Conservation (phyloP, 768 basidiomycete genomes). For the Wakefieldia striispora region DNA sequence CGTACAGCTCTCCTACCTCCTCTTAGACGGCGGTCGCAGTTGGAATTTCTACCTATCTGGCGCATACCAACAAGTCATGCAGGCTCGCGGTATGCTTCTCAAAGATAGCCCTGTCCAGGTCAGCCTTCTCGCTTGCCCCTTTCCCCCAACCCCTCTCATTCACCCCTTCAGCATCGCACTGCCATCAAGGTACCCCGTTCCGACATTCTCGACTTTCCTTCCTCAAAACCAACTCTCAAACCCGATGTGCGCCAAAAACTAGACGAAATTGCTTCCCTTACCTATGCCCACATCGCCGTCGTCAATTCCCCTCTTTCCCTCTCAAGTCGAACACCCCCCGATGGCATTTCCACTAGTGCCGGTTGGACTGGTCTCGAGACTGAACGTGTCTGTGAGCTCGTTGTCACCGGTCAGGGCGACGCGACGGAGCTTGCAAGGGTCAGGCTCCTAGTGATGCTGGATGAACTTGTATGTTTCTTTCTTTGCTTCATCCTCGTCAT, state of each 20-base stretch:
- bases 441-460: slow-evolving; percentile 87
- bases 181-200: slow-evolving; percentile 89
- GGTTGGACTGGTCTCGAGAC: slow-evolving; percentile 92
- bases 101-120: slow-evolving; percentile 89
- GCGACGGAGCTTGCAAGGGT: slow-evolving; percentile 91
- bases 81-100: slow-evolving; percentile 82
- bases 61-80: slow-evolving; percentile 89
- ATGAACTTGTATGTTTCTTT: slow-evolving; percentile 74
- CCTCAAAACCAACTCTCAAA: slow-evolving; percentile 78
- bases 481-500: neutral
- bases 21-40: slow-evolving; percentile 60
- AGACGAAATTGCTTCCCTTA: slow-evolving; percentile 93
- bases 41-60: slow-evolving; percentile 94
- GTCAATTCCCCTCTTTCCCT: slow-evolving; percentile 80
- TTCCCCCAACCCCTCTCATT: slow-evolving; percentile 10
- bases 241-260: slow-evolving; percentile 77
- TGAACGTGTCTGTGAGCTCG: slow-evolving; percentile 90
- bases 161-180: slow-evolving; percentile 62
- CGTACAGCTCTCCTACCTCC: slow-evolving; percentile 79
- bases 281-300: slow-evolving; percentile 91
- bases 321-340: slow-evolving; percentile 72
- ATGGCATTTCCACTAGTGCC: slow-evolving; percentile 71
- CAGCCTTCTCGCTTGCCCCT: slow-evolving; percentile 15
- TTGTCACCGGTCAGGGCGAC: slow-evolving; percentile 85
- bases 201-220: slow-evolving; percentile 86